Conservation (phyloP, 2,329 filamentous ascomycete species). For the Pseudogymnoascus sp. region DNA sequence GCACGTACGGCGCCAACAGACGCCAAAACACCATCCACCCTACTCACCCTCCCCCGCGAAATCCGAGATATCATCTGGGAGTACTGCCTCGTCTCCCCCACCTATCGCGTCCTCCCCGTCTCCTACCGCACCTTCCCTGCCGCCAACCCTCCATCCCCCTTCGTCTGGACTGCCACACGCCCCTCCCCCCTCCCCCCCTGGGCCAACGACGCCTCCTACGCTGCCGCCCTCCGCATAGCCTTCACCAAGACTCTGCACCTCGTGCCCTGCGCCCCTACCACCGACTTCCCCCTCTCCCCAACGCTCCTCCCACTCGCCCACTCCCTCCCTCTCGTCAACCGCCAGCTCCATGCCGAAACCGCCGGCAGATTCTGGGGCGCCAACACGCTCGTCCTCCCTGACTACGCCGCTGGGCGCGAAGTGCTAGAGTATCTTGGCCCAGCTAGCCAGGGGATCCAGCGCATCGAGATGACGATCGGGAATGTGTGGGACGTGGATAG, state of each 20-base stretch:
- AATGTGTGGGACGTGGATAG: not conserved
- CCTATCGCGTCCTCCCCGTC: not conserved
- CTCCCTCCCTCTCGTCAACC: not conserved
- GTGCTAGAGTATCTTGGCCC: not conserved
- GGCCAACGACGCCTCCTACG: not conserved
- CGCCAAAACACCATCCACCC: not conserved
- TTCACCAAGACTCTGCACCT: not conserved
- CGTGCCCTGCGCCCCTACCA: not conserved
- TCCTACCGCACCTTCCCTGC: not conserved
- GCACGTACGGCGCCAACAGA: not conserved
- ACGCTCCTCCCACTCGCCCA: not conserved
- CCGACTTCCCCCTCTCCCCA: not conserved
- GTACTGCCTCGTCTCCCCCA: not conserved
- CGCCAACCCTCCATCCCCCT: not conserved
- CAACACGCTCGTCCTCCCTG: not conserved
- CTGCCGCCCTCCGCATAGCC: not conserved
- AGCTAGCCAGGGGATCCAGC: not conserved
- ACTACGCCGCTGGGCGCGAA: not conserved
- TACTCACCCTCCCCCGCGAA: not conserved
- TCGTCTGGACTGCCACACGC: not conserved
- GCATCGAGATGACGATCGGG: not conserved
- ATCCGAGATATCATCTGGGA: not conserved
- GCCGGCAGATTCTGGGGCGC: not conserved
- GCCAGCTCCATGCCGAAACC: not conserved
- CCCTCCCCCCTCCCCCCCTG: not conserved